These are phyloP conservation scores for Rauvolfia tetraphylla DNA, from an alignment of 257 asterid genomes.

Conservation along the genomic window DNA sequence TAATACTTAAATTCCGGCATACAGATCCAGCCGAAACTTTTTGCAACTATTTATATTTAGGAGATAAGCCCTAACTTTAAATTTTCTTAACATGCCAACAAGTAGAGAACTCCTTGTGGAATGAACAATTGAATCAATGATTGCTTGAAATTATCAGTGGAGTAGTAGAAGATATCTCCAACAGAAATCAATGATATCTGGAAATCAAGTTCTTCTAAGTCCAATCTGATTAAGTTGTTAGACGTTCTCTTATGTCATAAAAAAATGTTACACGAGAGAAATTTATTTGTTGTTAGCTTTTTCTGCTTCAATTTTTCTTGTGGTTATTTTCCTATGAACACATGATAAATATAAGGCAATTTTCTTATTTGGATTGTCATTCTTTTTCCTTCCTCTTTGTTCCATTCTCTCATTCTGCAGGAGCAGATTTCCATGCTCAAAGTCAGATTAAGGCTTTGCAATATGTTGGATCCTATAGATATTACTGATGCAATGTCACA, in stretches of 20 bases:
- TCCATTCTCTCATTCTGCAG: conserved; percentile 36
- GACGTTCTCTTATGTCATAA: neutral
- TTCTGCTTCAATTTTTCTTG: neutral
- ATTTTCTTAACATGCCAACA: neutral
- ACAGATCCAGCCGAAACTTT: neutral
- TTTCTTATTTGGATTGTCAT: neutral
- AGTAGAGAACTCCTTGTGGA: neutral
- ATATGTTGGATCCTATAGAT: conserved; percentile 38
- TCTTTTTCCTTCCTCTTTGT: neutral
- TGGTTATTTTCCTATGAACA: neutral
- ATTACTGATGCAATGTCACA: conserved; percentile 21
- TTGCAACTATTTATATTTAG: neutral
- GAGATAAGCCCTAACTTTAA: neutral
- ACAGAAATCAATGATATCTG: neutral
- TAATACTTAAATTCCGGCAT: neutral
- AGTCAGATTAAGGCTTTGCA: conserved; percentile 42
- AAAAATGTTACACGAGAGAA: neutral
- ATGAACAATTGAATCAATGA: too few relatives aligned
- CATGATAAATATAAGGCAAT: neutral
- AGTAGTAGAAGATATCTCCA: neutral
- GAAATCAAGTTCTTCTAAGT: neutral
- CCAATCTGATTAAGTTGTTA: neutral
- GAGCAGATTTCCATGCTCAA: conserved; percentile 58
- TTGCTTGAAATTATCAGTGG: neutral
- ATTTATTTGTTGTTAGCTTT: neutral